Conservation (phyloP, 768 basidiomycete genomes). For the Hypholoma fasciculare region DNA sequence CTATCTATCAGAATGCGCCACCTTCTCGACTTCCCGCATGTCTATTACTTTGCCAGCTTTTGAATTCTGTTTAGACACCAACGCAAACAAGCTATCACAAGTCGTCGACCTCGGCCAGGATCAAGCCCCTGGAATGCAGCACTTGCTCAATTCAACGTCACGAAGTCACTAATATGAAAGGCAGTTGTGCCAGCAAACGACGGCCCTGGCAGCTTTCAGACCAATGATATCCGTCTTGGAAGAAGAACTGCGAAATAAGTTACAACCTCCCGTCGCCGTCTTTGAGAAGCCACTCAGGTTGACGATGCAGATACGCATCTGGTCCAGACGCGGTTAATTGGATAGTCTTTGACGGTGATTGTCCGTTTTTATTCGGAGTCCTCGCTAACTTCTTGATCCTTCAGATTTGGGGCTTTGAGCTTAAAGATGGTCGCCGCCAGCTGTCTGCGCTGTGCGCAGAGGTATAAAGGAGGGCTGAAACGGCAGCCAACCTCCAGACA, state of each 20-base stretch:
- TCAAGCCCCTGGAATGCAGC: neutral
- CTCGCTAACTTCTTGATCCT: neutral
- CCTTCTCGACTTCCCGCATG: slow-evolving; percentile 13
- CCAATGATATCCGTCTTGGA: neutral
- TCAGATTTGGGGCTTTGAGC: neutral
- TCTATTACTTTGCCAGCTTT: neutral
- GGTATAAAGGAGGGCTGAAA: slow-evolving; percentile 3
- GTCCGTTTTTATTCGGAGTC: neutral
- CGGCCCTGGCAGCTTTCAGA: neutral
- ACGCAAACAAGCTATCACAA: neutral
- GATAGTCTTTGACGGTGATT: neutral
- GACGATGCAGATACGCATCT: neutral
- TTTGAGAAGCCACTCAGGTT: neutral
- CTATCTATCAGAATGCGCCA: slow-evolving; percentile 10
- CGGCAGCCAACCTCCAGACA: slow-evolving; percentile 9
- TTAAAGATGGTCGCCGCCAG: neutral
- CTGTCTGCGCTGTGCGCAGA: neutral
- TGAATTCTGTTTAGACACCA: neutral
- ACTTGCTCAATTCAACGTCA: neutral
- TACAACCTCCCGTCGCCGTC: neutral
- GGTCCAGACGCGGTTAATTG: neutral
- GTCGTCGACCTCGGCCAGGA: neutral
- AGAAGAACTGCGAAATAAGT: neutral
- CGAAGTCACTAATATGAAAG: neutral
- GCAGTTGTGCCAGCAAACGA: neutral